Evolutionary conservation across 805 yeast species (phyloP), one percentile per base, ranked within the genome.

Genomic region (Saccharomycopsis capsularis): DNA sequence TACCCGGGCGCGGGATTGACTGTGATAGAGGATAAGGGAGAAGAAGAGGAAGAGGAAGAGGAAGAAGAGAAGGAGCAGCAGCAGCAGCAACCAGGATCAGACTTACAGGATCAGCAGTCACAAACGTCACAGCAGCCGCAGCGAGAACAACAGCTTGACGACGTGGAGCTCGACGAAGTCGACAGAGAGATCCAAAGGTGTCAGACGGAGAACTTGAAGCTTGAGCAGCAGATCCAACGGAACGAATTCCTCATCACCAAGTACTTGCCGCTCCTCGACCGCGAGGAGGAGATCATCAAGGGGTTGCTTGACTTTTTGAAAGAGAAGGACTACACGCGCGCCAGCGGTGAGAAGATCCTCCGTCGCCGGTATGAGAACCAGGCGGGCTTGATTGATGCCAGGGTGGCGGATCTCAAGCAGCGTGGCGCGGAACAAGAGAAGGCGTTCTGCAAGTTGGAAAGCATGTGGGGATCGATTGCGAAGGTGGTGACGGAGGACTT

Each of bases 251-350:
- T 52, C n/a, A 44, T 44, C 11, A 36, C 43, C 13, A 49, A 50
- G 27, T 52, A 52, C 27, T 36, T 50, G 22, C 55, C 53, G 13
- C 25, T 52, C 23, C 30, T 52, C 7, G 54, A 52, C 16, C 21
- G 55, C 7, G 55, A 52, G 25, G 54, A 52, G 38, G 55, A 52
- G 22, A 52, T 52, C 6, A 24, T 52, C 18, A 52, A 50, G 32
- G 54, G 55, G n/a, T 39, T 52, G 23, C 51, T 40, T 27, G 55
- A 52, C 36, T 50, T 52, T 22, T 29, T 50, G 19, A 46, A 50
- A 34, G 54, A 50, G 6, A 52, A 50, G 39, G 39, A 39, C 6
- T 25, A 27, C 16, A 37, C 40, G 11, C 30, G 55, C 35, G 25
- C 16, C 16, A 42, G 43, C 7, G 53, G 53, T 4, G 55, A 52